Evolutionary conservation across 2,329 filamentous ascomycete species (phyloP).

Genomic region (Claviceps spartinae): DNA sequence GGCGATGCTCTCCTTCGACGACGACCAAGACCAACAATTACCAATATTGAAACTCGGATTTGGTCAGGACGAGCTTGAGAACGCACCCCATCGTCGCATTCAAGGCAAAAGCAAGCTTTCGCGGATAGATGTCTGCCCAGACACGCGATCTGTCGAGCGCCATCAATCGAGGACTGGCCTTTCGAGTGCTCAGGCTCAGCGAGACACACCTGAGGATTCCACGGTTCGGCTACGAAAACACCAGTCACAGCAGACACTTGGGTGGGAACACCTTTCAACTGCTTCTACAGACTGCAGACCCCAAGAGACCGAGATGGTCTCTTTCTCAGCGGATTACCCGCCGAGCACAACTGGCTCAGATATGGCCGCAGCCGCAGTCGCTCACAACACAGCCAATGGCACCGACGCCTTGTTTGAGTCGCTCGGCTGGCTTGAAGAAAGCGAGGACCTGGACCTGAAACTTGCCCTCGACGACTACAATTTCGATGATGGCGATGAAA

Average conservation of each 20-base stretch:
- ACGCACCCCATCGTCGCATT: slow-evolving; percentile 5
- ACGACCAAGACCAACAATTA: slow-evolving; percentile 3
- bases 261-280: slow-evolving; percentile 5
- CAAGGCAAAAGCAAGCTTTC: background rate
- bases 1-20: slow-evolving; percentile 6
- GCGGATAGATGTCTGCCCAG: slow-evolving; percentile 1
- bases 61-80: slow-evolving; percentile 9
- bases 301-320: slow-evolving; percentile 13
- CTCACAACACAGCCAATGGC: background rate
- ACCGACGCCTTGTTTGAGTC: slow-evolving; percentile 49
- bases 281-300: background rate
- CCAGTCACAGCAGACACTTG: slow-evolving; percentile 12
- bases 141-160: slow-evolving; percentile 39
- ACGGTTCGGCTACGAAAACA: slow-evolving; percentile 14
- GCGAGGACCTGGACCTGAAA: slow-evolving; percentile 53
- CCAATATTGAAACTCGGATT: slow-evolving; percentile 5
- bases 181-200: slow-evolving; percentile 36
- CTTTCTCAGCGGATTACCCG: slow-evolving; percentile 9
- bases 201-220: slow-evolving; percentile 15
- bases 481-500: slow-evolving; percentile 39
- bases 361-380: slow-evolving; percentile 12
- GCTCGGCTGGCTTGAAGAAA: slow-evolving; percentile 62
- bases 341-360: slow-evolving; percentile 6
- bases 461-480: slow-evolving; percentile 60
- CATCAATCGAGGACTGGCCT: slow-evolving; percentile 54